Conservation (phyloP, 805 yeast genomes). For the Dipodascus geniculatus region DNA sequence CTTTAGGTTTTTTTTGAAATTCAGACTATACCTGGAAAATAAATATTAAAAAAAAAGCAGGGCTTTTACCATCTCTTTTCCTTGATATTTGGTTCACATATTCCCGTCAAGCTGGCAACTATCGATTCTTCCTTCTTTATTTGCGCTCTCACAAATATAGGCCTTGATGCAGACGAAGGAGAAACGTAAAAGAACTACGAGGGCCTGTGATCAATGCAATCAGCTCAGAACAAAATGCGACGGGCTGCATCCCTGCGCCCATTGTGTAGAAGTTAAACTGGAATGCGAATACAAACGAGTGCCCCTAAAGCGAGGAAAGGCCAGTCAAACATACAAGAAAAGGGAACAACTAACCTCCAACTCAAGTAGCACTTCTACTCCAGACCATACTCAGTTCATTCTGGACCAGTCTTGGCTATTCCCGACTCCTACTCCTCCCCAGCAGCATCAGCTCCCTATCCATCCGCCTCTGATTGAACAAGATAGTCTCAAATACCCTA, state of each 20-base stretch:
- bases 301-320: constrained; percentile 37
- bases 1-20: too few relatives aligned
- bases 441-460: background rate
- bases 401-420: background rate
- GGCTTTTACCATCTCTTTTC: too few relatives aligned
- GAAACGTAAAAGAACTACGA: constrained; percentile 14
- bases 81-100: too few relatives aligned
- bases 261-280: constrained; percentile 25
- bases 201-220: constrained; percentile 40
- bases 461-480: background rate
- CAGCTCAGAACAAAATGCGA: constrained; percentile 37
- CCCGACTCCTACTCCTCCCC: too few relatives aligned
- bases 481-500: constrained; percentile 10
- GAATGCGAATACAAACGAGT: constrained; percentile 32
- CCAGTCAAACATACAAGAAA: constrained; percentile 17
- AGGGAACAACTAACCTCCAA: constrained; percentile 3
- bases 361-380: background rate
- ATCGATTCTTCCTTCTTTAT: too few relatives aligned
- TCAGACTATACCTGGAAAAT: too few relatives aligned
- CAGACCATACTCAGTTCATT: constrained; percentile 1
- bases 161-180: background rate
- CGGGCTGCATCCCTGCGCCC: constrained; percentile 35
- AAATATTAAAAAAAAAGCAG: too few relatives aligned
- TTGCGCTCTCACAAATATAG: too few relatives aligned
- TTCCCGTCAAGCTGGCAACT: too few relatives aligned